Evolutionary conservation across 257 asterid species (phyloP).

Genomic region (Nicotiana paniculata): DNA sequence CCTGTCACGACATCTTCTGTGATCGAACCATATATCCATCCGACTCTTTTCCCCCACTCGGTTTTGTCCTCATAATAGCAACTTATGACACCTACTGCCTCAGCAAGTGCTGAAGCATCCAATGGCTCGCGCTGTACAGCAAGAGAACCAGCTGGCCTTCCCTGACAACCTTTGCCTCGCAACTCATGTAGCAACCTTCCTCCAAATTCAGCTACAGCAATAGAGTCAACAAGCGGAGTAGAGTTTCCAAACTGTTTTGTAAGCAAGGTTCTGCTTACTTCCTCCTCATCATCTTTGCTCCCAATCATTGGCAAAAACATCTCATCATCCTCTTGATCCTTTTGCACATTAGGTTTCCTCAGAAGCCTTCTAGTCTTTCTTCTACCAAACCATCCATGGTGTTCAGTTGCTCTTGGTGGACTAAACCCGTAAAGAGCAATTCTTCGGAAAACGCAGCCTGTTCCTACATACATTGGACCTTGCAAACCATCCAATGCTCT

Average conservation of each 20-base stretch:
- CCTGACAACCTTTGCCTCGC: conserved; percentile 67
- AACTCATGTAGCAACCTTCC: conserved; percentile 74
- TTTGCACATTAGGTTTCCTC: conserved; percentile 27
- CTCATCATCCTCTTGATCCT: conserved; percentile 43
- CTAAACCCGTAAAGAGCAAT: conserved; percentile 83
- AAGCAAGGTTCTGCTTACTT: conserved; percentile 30
- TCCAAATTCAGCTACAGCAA: conserved; percentile 81
- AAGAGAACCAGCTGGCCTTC: conserved; percentile 75
- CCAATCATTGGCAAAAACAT: conserved; percentile 52
- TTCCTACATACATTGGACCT: conserved; percentile 97
- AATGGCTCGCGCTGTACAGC: conserved; percentile 87
- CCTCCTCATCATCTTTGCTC: conserved; percentile 41
- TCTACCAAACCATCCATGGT: conserved; percentile 76
- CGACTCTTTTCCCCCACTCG: conserved; percentile 87
- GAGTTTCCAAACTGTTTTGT: conserved; percentile 75
- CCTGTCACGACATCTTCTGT: conserved; percentile 94
- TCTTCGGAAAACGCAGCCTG: conserved; percentile 82
- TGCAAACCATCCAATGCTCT: conserved; percentile 90
- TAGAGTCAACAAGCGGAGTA: conserved; percentile 54
- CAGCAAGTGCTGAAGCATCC: conserved; percentile 73
- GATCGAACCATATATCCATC: conserved; percentile 92
- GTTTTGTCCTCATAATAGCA: conserved; percentile 90
- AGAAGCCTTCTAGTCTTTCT: conserved; percentile 44
- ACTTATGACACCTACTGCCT: conserved; percentile 71
- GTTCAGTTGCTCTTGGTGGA: conserved; percentile 90